These are phyloP conservation scores for Phytophthora multivora DNA, from an alignment of 352 stramenopile genomes.

Conservation along the genomic window DNA sequence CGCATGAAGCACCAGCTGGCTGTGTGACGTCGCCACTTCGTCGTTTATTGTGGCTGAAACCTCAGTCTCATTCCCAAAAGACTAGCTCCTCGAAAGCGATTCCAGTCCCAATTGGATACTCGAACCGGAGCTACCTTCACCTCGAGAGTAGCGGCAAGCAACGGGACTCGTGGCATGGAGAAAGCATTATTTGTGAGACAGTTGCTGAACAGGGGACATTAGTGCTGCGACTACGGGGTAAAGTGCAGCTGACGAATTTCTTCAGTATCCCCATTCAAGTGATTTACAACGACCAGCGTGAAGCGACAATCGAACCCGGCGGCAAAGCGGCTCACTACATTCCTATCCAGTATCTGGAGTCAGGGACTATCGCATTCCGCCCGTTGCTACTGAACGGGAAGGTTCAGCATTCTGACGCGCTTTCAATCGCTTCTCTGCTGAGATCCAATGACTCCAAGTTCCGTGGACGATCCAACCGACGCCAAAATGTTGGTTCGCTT, in stretches of 20 bases:
- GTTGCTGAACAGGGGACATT: constrained; percentile 86
- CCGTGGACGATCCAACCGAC: constrained; percentile 25
- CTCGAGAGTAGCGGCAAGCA: constrained; percentile 68
- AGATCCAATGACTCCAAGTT: constrained; percentile 39
- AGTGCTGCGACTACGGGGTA: constrained; percentile 76
- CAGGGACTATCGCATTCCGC: constrained; percentile 71
- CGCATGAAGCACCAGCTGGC: constrained; percentile 81
- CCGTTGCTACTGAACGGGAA: constrained; percentile 64
- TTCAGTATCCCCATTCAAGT: constrained; percentile 74
- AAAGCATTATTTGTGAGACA: constrained; percentile 87
- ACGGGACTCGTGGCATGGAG: constrained; percentile 70
- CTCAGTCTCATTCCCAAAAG: constrained; percentile 53
- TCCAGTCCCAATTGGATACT: constrained; percentile 87
- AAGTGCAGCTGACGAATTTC: constrained; percentile 81
- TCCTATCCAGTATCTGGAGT: constrained; percentile 80
- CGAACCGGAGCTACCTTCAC: constrained; percentile 84
- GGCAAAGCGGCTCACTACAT: constrained; percentile 69
- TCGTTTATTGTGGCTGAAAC: constrained; percentile 78
- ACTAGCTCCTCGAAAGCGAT: constrained; percentile 66
- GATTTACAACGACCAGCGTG: constrained; percentile 71
- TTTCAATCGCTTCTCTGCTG: constrained; percentile 69
- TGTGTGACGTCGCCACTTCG: constrained; percentile 79
- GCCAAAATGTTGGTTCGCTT: constrained; percentile 58
- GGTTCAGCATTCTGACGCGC: constrained; percentile 57
- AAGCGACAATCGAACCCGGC: constrained; percentile 56